Conservation (phyloP, 2,329 filamentous ascomycete species). For the Fusarium citri region DNA sequence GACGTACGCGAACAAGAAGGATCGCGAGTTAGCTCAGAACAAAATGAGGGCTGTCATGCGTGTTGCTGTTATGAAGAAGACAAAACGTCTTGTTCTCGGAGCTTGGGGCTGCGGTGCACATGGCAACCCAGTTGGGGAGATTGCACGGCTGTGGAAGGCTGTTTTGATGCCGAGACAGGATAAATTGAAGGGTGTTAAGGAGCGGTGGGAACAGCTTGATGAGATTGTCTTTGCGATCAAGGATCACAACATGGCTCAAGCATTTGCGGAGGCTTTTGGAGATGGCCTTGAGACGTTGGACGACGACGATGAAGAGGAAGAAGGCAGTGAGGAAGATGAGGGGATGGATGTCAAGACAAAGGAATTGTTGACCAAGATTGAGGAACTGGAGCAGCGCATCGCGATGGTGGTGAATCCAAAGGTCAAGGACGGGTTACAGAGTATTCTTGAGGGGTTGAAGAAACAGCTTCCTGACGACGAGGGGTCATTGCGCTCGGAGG, state of each 20-base stretch:
- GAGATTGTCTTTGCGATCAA: constrained; percentile 70
- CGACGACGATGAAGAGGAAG: not conserved
- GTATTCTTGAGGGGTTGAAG: constrained; percentile 19
- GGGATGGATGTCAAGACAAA: not conserved
- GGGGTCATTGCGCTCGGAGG: not conserved
- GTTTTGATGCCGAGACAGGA: constrained; percentile 42
- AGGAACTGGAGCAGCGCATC: constrained; percentile 35
- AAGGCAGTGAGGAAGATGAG: not conserved
- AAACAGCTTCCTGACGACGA: constrained; percentile 15
- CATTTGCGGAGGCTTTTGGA: constrained; percentile 63
- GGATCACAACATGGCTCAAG: constrained; percentile 61
- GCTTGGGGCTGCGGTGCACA: constrained; percentile 75
- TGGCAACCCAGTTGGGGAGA: constrained; percentile 69
- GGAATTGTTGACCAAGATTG: constrained; percentile 32
- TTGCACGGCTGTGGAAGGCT: constrained; percentile 65
- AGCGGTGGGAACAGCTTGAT: constrained; percentile 39
- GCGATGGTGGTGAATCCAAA: constrained; percentile 12
- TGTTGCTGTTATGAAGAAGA: constrained; percentile 59
- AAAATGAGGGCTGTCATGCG: constrained; percentile 71
- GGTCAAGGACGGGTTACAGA: constrained; percentile 22
- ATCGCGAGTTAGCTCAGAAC: constrained; percentile 61
- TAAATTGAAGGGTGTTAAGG: constrained; percentile 29
- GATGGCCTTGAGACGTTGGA: constrained; percentile 33
- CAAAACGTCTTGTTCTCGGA: constrained; percentile 65
- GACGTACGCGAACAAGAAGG: constrained; percentile 58